Base-by-base conservation (phyloP, 202 grass and related monocot genomes). In the Panicum virgatum region DNA sequence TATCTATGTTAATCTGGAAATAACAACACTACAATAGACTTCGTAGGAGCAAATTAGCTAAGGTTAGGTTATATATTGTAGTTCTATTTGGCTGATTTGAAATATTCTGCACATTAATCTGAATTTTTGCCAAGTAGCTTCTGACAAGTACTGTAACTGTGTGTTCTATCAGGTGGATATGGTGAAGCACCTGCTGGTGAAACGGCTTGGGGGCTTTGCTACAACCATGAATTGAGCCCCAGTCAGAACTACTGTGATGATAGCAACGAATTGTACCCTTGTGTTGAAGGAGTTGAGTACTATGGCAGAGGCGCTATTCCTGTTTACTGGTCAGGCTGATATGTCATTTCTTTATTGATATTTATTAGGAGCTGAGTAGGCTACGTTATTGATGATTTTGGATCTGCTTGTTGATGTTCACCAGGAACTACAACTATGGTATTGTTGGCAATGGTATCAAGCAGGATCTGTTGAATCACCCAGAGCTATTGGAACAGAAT, bases 161-260 rank as follows among this genome's bases (percentile, higher is more conserved):
- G 37, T 50, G 48, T 82, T 45, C 30, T 76, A 5, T 79, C 53
- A 95, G 90, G 93, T 86, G 93, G 90, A 82, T 86, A 88, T 73
- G 20, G 71, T 27, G 85, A 67, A 20, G 72, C 80, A 5, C 46
- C 76, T 69, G 85, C 77, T 86, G 93, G 85, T 82, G 48, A 73
- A 62, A 80, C 80, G 47, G 85, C 90, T 77, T 95, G 90, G 83
- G 93, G 90, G 67, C 85, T 95, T 60, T 95, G 93, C 76, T 95
- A 92, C 86, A 95, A 88, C 68, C 90, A 80, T 57, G 90, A 95
- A 78, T 37, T 95, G 88, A 92, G 93, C 82, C 90, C 93, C 63
- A 90, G 83, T 77, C 87, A 90, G 76, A 92, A 34, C 81, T 95
- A 95, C 15, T 95, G 93, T 26, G 50, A 87, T 30, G 18, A 87